phyloP scores from a whole-genome alignment of 768 basidiomycete genomes.

The Amanita rimosa region DNA sequence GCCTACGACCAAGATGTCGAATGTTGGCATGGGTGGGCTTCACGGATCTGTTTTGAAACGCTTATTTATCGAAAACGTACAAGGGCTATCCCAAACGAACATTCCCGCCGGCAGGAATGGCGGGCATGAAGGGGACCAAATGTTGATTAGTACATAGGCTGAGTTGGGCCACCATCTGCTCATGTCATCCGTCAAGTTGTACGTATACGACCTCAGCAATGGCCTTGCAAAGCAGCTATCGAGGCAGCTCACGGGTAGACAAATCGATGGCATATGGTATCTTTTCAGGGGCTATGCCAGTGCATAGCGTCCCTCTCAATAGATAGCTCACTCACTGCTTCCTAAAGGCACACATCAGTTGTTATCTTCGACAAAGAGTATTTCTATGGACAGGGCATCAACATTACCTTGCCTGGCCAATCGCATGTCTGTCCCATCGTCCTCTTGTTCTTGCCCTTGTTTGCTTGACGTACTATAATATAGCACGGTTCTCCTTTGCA shows the following conservation, averaged over 20 bases:
- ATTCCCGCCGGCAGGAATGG: neutral
- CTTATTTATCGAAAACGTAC: neutral
- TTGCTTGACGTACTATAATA: slow-evolving; percentile 16
- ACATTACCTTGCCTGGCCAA: slow-evolving; percentile 55
- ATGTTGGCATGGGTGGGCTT: slow-evolving; percentile 27
- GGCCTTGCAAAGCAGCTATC: slow-evolving; percentile 78
- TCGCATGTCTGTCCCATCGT: slow-evolving; percentile 55
- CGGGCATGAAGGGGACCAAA: neutral
- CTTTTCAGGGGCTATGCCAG: neutral
- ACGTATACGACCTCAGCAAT: slow-evolving; percentile 86
- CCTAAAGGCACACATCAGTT: slow-evolving; percentile 79
- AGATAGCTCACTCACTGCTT: neutral
- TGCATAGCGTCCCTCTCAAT: neutral
- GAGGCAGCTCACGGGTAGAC: slow-evolving; percentile 69
- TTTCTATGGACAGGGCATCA: slow-evolving; percentile 87
- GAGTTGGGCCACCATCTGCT: too few species aligned
- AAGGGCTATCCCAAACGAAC: neutral
- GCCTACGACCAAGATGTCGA: slow-evolving; percentile 70
- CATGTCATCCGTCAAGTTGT: slow-evolving; percentile 57
- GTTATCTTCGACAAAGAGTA: slow-evolving; percentile 81
- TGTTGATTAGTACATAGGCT: neutral
- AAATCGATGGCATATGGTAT: slow-evolving; percentile 91
- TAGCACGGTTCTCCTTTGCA: slow-evolving; percentile 68
- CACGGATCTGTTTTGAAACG: neutral
- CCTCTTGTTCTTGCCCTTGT: neutral